Conservation (phyloP, 495 filamentous ascomycete species). For the Aspergillus diversus region DNA sequence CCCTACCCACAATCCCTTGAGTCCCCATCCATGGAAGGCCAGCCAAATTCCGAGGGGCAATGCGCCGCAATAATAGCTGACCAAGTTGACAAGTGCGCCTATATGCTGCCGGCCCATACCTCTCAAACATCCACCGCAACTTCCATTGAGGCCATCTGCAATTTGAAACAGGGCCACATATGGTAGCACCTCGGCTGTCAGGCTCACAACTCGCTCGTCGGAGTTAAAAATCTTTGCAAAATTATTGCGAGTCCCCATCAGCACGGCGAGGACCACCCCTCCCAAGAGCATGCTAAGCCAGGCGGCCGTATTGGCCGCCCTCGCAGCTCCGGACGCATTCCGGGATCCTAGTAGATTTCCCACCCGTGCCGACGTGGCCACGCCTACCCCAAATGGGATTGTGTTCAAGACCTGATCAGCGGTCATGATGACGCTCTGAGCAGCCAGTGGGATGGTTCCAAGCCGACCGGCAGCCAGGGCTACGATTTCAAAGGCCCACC, state of each 20-base stretch:
- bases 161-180: constrained; percentile 95
- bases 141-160: constrained; percentile 84
- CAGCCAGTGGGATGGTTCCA: constrained; percentile 80
- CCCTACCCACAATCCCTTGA: constrained; percentile 83
- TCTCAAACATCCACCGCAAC: constrained; percentile 79
- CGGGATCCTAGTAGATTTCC: constrained; percentile 81
- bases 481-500: constrained; percentile 98
- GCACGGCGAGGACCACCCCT: constrained; percentile 64
- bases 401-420: constrained; percentile 92
- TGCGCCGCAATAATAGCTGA: constrained; percentile 88
- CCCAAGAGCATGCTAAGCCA: constrained; percentile 73
- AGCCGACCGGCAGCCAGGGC: constrained; percentile 83
- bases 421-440: constrained; percentile 94
- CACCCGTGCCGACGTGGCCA: constrained; percentile 78
- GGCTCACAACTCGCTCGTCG: constrained; percentile 69
- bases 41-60: constrained; percentile 83
- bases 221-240: constrained; percentile 88
- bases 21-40: constrained; percentile 88
- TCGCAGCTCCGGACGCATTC: constrained; percentile 67
- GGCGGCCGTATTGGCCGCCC: constrained; percentile 79
- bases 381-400: constrained; percentile 87
- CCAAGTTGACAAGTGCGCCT: constrained; percentile 82
- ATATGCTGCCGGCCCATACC: constrained; percentile 91
- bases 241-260: constrained; percentile 74
- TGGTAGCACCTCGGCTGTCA: constrained; percentile 83